phyloP scores from a whole-genome alignment of 1,284 basidiomycete genomes.

The Leccinum holopus region DNA sequence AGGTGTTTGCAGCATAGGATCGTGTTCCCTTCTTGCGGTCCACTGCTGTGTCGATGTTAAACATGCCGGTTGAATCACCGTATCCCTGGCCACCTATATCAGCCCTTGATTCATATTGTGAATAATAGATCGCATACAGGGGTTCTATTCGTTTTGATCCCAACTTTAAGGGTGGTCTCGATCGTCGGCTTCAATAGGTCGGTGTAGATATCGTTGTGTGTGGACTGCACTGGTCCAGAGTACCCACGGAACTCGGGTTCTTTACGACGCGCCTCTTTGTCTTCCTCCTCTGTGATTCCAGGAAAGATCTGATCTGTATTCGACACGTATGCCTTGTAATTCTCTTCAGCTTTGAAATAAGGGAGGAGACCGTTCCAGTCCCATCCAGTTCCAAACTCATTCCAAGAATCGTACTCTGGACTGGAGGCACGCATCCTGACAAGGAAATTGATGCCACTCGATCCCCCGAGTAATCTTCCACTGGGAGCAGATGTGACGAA shows the following conservation, averaged over 20 bases:
- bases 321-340: constrained; percentile 12
- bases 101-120: background rate
- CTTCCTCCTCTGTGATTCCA: constrained; percentile 17
- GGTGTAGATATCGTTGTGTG: constrained; percentile 20
- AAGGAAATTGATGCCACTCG: constrained; percentile 21
- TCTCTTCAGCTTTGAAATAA: constrained; percentile 19
- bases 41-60: constrained; percentile 22
- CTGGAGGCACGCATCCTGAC: constrained; percentile 23
- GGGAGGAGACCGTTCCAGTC: constrained; percentile 18
- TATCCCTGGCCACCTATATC: constrained; percentile 11
- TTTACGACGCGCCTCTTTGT: constrained; percentile 13
- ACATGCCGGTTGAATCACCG: constrained; percentile 25
- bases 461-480: constrained; percentile 23
- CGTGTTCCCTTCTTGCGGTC: constrained; percentile 16
- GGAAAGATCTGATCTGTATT: constrained; percentile 22
- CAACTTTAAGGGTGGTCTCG: constrained; percentile 9
- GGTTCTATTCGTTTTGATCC: constrained; percentile 19
- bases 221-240: constrained; percentile 14
- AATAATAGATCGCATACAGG: constrained; percentile 12
- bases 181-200: constrained; percentile 20
- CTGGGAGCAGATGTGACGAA: background rate
- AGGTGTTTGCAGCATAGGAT: constrained; percentile 23
- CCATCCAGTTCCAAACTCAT: constrained; percentile 21
- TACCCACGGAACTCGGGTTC: constrained; percentile 18
- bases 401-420: constrained; percentile 22